Conservation (phyloP, 768 basidiomycete species). For the Cystobasidiopsis lactophilus region DNA sequence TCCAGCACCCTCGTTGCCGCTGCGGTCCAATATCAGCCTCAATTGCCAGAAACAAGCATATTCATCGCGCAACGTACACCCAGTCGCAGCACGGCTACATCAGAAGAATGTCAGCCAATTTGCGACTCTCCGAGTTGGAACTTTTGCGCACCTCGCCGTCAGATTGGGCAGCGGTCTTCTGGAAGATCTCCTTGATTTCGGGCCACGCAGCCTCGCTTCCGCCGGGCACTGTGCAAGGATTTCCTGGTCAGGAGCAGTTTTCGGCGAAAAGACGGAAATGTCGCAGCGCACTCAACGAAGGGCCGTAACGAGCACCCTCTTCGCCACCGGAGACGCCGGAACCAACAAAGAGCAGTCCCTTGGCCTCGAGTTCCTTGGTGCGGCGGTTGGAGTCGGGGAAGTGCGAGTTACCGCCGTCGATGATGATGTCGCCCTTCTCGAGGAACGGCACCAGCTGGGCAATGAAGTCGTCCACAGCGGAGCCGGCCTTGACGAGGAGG, state of each 20-base stretch:
- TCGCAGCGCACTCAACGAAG: slow-evolving; percentile 60
- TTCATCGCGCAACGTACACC: slow-evolving; percentile 42
- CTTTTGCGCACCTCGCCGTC: slow-evolving; percentile 38
- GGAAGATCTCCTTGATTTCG: slow-evolving; percentile 93
- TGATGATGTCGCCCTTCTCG: slow-evolving; percentile 92
- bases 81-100: slow-evolving; percentile 80
- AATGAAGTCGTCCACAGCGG: slow-evolving; percentile 92
- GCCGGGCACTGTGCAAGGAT: slow-evolving; percentile 50
- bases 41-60: slow-evolving; percentile 40
- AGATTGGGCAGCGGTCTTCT: slow-evolving; percentile 86
- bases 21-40: not conserved
- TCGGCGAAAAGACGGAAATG: too few species aligned
- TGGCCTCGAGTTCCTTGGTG: slow-evolving; percentile 69
- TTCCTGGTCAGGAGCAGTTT: not conserved
- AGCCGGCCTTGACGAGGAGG: slow-evolving; percentile 92
- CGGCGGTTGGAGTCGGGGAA: slow-evolving; percentile 97
- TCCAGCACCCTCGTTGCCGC: slow-evolving; percentile 10
- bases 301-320: slow-evolving; percentile 90
- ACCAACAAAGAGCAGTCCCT: slow-evolving; percentile 91
- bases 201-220: slow-evolving; percentile 88
- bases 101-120: not conserved
- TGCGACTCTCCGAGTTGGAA: too few species aligned
- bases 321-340: slow-evolving; percentile 98
- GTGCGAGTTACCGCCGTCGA: slow-evolving; percentile 98
- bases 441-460: slow-evolving; percentile 63